phyloP scores from a whole-genome alignment of 306 rosid genomes.

The Castanopsis chinensis region DNA sequence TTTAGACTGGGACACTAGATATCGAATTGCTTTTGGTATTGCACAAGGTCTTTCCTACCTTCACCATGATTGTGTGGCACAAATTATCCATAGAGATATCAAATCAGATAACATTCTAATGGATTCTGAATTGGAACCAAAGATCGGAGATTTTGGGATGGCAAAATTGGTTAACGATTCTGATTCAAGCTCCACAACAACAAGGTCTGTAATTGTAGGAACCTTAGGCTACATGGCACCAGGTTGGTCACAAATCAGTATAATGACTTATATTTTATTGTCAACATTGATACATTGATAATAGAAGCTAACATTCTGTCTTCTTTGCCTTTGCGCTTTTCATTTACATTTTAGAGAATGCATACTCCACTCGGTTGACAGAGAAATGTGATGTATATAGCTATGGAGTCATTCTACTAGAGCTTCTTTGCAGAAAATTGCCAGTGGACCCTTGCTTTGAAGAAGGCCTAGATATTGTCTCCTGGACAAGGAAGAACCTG shows the following conservation, averaged over 20 bases:
- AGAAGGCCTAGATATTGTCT: conserved; percentile 18
- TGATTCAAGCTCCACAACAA: conserved; percentile 14
- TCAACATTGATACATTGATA: background rate
- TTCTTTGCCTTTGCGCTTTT: background rate
- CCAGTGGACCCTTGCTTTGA: conserved; percentile 14
- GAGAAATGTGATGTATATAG: conserved; percentile 27
- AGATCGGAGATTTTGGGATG: conserved; percentile 27
- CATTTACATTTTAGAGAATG: conserved; percentile 13
- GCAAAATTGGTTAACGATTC: conserved; percentile 1
- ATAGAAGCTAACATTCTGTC: background rate
- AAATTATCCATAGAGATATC: conserved; percentile 20
- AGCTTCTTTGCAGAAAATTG: conserved; percentile 18
- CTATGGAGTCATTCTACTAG: conserved; percentile 17
- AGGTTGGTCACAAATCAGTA: background rate
- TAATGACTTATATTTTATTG: background rate
- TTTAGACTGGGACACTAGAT: conserved; percentile 15
- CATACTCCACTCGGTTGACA: conserved; percentile 16
- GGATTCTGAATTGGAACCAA: conserved; percentile 20
- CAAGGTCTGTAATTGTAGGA: conserved; percentile 19
- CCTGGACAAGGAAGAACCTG: conserved; percentile 21
- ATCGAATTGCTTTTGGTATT: conserved; percentile 13
- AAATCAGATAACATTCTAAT: conserved; percentile 17
- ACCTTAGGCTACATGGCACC: conserved; percentile 26
- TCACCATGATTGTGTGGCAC: conserved; percentile 29
- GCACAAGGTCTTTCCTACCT: conserved; percentile 29